Conservation (phyloP, 2,329 filamentous ascomycete species). For the Raffaelea albimanens region DNA sequence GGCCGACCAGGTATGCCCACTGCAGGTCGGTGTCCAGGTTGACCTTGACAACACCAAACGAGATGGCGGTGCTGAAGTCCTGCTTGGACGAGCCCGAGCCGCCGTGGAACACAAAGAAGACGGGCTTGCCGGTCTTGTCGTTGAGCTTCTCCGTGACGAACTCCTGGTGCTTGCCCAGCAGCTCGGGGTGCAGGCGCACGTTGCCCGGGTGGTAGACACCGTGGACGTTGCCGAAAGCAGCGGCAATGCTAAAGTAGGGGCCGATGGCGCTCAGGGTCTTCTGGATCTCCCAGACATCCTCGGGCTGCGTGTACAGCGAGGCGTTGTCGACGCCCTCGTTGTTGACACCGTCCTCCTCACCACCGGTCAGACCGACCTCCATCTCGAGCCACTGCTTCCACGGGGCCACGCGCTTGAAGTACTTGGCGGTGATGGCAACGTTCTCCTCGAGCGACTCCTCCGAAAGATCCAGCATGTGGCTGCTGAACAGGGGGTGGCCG, state of each 20-base stretch:
- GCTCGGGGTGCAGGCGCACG: constrained; percentile 83
- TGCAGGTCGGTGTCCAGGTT: constrained; percentile 98
- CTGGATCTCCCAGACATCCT: constrained; percentile 90
- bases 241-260: constrained; percentile 95
- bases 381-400: constrained; percentile 99
- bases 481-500: constrained; percentile 80
- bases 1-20: constrained; percentile 83
- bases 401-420: constrained; percentile 86
- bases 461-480: constrained; percentile 97
- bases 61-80: constrained; percentile 83
- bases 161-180: constrained; percentile 70
- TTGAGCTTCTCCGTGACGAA: constrained; percentile 37
- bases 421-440: constrained; percentile 82
- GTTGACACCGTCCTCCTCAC: constrained; percentile 55
- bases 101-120: constrained; percentile 99
- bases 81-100: constrained; percentile 85
- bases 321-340: constrained; percentile 97
- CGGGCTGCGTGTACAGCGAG: constrained; percentile 94
- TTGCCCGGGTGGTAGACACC: constrained; percentile 77
- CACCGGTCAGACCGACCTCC: constrained; percentile 80
- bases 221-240: constrained; percentile 98
- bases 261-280: constrained; percentile 77
- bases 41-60: constrained; percentile 96
- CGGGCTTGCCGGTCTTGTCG: constrained; percentile 72
- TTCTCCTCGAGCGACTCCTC: constrained; percentile 88